Conservation (phyloP, 768 basidiomycete genomes). For the Asterophora lycoperdoides region DNA sequence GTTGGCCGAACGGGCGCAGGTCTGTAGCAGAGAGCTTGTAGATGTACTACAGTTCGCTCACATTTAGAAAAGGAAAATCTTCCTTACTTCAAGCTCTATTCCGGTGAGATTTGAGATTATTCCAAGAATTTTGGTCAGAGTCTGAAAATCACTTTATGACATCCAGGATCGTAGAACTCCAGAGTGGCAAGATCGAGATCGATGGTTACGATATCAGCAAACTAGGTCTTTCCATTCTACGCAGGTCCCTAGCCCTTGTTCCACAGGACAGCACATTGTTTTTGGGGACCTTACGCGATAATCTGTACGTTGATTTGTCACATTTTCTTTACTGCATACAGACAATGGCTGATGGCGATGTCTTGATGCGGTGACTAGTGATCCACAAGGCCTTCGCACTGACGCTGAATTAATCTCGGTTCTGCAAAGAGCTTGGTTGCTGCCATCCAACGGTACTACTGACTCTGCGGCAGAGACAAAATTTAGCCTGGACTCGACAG, state of each 20-base stretch:
- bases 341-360: background rate
- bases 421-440: conserved; percentile 56
- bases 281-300: conserved; percentile 44
- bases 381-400: conserved; percentile 37
- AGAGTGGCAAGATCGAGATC: conserved; percentile 52
- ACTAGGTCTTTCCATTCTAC: conserved; percentile 52
- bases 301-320: conserved; percentile 29
- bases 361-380: conserved; percentile 10
- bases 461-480: conserved; percentile 53
- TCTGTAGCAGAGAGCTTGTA: background rate
- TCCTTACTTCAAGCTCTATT: conserved; percentile 56
- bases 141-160: background rate
- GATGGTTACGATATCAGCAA: conserved; percentile 50
- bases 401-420: conserved; percentile 62
- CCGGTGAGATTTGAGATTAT: conserved; percentile 31
- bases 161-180: conserved; percentile 54
- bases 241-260: conserved; percentile 56
- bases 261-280: conserved; percentile 65
- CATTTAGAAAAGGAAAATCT: conserved; percentile 39
- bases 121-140: background rate
- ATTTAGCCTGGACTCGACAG: conserved; percentile 58
- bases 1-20: conserved; percentile 47
- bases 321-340: background rate
- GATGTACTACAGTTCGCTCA: background rate
- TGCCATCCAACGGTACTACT: conserved; percentile 42